Base-by-base conservation (phyloP, 2,329 filamentous ascomycete species). In the Xylaria arbuscula region DNA sequence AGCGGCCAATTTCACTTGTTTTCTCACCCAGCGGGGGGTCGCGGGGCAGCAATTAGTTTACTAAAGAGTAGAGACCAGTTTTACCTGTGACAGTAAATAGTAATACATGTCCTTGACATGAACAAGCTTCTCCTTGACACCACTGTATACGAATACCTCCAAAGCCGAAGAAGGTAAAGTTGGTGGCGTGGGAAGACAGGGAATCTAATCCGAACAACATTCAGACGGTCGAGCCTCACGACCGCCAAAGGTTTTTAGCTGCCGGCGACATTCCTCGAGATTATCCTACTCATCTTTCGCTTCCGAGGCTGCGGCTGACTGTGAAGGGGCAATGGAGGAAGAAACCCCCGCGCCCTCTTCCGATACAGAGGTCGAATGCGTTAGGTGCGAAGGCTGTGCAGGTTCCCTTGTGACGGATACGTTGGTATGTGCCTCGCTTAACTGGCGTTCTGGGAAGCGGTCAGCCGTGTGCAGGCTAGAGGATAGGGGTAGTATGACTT, bases 381-480 rank as follows among this genome's bases (percentile, higher is more conserved):
- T 83, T 47, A 88, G 77, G 15, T 84, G 81, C 1, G 86, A 88
- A 24, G 81, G 81, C 32, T 84, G 80, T n/a, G 80, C 73, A 4
- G 86, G 85, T 69, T 87, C 85, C 47, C 80, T 79, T n/a, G 82
- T 83, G 8, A 81, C 72, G 5, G 77, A 56, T 64, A 77, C 57
- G 67, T 73, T 70, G 64, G 79, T 75, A n/a, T 79, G 76, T 13
- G 79, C 51, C n/a, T 87, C 85, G 32, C 78, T 77, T 3, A 88
- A 77, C 74, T 87, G 85, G 67, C 86, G 85, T 75, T 88, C 86
- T 87, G 68, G 38, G 34, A 13, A 32, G 2, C 38, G 5, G 57
- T 75, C 36, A 76, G 75, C 24, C 34, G 32, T 6, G 38, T 8
- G 50, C 57, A 45, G 28, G 19, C 47, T 10, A 19, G 13, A 45